Evolutionary conservation across 768 basidiomycete species (phyloP).

Genomic region (Suillus fuscotomentosus): DNA sequence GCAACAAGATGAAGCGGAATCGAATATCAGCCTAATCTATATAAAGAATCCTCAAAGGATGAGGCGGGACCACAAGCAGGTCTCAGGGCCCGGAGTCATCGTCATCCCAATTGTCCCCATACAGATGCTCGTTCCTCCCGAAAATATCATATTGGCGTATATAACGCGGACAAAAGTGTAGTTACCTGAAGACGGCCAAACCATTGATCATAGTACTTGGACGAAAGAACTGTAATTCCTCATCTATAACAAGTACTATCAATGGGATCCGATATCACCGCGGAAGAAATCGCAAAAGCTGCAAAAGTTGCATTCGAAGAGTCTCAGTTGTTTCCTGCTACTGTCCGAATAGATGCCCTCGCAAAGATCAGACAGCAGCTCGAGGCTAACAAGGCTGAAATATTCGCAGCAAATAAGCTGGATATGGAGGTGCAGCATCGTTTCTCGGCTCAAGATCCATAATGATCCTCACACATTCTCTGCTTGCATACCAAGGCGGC

Average conservation of each 20-base stretch:
- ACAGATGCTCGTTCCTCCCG: too few relatives aligned
- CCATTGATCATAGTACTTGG: too few relatives aligned
- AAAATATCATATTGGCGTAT: too few relatives aligned
- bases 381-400: constrained; percentile 57
- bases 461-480: background rate
- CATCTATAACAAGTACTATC: background rate
- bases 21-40: background rate
- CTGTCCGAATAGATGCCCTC: constrained; percentile 72
- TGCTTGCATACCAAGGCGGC: constrained; percentile 56
- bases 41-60: background rate
- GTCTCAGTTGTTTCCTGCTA: constrained; percentile 74
- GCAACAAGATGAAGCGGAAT: background rate
- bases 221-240: background rate
- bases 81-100: too few relatives aligned
- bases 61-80: background rate
- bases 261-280: constrained; percentile 20
- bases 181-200: background rate
- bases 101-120: too few relatives aligned
- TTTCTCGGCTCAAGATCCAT: background rate
- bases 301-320: constrained; percentile 85
- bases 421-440: constrained; percentile 66
- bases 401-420: constrained; percentile 76
- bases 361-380: constrained; percentile 68
- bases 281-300: constrained; percentile 66
- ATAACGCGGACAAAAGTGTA: background rate